Percentiles rank a stretch among this genome's conserved stretches.
These are phyloP conservation scores for Hymenotorrendiella dingleyae DNA, from an alignment of 2,329 filamentous ascomycete genomes.

Conservation along the genomic window DNA sequence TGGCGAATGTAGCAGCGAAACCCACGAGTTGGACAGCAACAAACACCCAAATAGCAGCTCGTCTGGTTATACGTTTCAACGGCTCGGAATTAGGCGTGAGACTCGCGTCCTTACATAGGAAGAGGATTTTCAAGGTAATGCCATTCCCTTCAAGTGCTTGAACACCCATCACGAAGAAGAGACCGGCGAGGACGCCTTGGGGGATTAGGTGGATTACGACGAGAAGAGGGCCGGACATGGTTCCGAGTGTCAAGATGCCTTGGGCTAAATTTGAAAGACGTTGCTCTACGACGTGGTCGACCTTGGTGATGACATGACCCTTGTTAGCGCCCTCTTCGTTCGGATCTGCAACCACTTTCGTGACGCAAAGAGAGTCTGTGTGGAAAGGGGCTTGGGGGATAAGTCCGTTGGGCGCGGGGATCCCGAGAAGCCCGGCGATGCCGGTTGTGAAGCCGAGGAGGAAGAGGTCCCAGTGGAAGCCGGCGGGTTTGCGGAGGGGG, in stretches of 20 bases:
- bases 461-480: conserved; percentile 83
- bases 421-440: conserved; percentile 66
- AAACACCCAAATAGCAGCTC: conserved; percentile 64
- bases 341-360: conserved; percentile 43
- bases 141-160: conserved; percentile 73
- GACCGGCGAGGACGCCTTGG: conserved; percentile 70
- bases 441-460: conserved; percentile 74
- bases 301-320: conserved; percentile 46
- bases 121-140: conserved; percentile 69
- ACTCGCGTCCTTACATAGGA: conserved; percentile 56
- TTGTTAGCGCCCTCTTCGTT: conserved; percentile 51
- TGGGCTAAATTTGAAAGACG: conserved; percentile 73
- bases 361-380: conserved; percentile 72
- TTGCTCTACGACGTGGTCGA: conserved; percentile 68
- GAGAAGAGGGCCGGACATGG: conserved; percentile 71
- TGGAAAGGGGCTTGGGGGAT: conserved; percentile 83
- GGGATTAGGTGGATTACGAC: conserved; percentile 72
- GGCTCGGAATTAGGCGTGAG: conserved; percentile 57
- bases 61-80: conserved; percentile 54
- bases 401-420: conserved; percentile 77
- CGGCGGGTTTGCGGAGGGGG: conserved; percentile 71
- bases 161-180: conserved; percentile 82
- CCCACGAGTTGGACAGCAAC: conserved; percentile 62
- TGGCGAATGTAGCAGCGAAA: conserved; percentile 74
- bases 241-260: conserved; percentile 70